Base-by-base conservation (phyloP, 768 basidiomycete species). In the Terana coerulea region DNA sequence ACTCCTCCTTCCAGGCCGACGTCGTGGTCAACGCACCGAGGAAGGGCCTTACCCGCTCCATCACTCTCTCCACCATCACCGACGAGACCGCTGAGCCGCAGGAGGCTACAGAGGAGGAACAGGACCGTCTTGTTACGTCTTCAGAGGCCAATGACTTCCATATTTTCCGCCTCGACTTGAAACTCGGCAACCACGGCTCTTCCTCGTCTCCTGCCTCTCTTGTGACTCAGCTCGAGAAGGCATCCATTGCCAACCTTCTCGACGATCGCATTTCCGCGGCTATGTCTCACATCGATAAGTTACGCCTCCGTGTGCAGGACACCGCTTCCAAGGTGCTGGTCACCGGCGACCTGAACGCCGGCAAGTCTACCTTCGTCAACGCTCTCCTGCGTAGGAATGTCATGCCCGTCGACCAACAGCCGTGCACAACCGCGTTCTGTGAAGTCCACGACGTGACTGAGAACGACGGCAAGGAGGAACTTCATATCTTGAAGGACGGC, bases 291-390 rank as follows among this genome's bases (percentile, higher is more conserved):
- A 80, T 98, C 53, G 79, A 87, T 53, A 88, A 87, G 59, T 85
- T 99, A 55, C 86, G 86, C 29, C 76, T 81, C 44, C 91, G 97
- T 34, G 84, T 98, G 12, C 77, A 88, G 65, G 95, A 98, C 67
- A 92, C 85, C 5, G 88, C 91, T 1, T 95, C 93, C 62, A 92
- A 97, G 67, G 93, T 99, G 44, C 83, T 99, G 57, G 93, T 99
- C 52, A 98, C 97, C 21, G 97, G 97, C 54, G 97, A 99, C 66
- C 78, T 99, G 53, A 99, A 99, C 67, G 89, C 97, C 30, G 97
- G 97, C 61, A 99, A 99, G 71, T 97, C 94, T 17, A 98, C 97
- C 0, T 91, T 99, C 65, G 92, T 99, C 65, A 99, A 99, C 64
- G 91, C 95, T 4, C 75, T 99, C 29, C 81, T 99, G 4, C 78